phyloP scores from a whole-genome alignment of 768 basidiomycete genomes.

The Candolleomyces efflorescens region DNA sequence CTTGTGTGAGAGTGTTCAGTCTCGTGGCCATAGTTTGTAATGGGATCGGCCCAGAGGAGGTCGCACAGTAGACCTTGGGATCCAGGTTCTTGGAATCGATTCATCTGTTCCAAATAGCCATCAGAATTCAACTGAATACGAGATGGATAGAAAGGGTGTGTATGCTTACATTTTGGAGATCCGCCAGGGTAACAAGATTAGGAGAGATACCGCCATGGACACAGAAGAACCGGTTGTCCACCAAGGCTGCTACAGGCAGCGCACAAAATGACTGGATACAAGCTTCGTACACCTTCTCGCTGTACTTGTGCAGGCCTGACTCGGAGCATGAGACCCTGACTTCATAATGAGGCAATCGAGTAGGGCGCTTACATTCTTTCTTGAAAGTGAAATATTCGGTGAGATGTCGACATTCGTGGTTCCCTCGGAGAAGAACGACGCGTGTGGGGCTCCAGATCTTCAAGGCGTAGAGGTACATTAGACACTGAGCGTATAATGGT shows the following conservation, averaged over 20 bases:
- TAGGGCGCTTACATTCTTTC: slow-evolving; percentile 72
- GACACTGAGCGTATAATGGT: slow-evolving; percentile 48
- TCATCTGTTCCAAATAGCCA: slow-evolving; percentile 45
- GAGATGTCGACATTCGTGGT: slow-evolving; percentile 95
- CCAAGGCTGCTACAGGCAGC: slow-evolving; percentile 85
- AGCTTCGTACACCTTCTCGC: slow-evolving; percentile 81
- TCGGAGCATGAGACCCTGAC: not conserved
- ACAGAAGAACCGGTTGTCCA: slow-evolving; percentile 95
- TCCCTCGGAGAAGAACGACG: slow-evolving; percentile 83
- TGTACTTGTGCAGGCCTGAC: slow-evolving; percentile 88
- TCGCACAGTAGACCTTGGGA: slow-evolving; percentile 91
- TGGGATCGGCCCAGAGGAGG: slow-evolving; percentile 93
- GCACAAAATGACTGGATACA: slow-evolving; percentile 89
- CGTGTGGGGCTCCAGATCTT: slow-evolving; percentile 88
- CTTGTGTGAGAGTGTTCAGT: slow-evolving; percentile 42
- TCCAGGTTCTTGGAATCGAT: slow-evolving; percentile 93
- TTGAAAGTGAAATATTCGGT: slow-evolving; percentile 99
- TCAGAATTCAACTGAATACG: not conserved
- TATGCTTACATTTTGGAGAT: slow-evolving; percentile 31
- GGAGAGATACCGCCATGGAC: slow-evolving; percentile 97
- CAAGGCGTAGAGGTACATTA: slow-evolving; percentile 89
- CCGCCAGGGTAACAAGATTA: slow-evolving; percentile 72
- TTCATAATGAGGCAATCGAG: not conserved
- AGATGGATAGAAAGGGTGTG: not conserved
- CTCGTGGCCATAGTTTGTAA: slow-evolving; percentile 85